phyloP scores from a whole-genome alignment of 2,329 filamentous ascomycete species.

The Monosporascus sp. region DNA sequence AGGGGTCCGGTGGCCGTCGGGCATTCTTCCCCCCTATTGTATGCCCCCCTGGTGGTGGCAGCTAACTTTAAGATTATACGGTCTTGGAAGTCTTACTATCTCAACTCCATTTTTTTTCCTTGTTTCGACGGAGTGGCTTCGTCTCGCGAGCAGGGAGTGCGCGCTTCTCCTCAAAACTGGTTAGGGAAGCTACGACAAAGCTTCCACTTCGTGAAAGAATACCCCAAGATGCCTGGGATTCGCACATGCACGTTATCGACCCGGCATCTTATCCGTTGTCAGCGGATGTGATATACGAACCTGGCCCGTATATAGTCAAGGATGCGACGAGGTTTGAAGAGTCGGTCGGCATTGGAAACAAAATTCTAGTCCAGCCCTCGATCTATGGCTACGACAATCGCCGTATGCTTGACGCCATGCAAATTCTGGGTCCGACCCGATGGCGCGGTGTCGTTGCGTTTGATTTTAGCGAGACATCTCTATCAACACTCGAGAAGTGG shows the following conservation, averaged over 20 bases:
- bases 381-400: slow-evolving; percentile 57
- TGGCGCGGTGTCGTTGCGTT: slow-evolving; percentile 53
- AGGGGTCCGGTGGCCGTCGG: too few relatives aligned
- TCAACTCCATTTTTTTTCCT: too few relatives aligned
- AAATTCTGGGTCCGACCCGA: slow-evolving; percentile 38
- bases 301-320: slow-evolving; percentile 41
- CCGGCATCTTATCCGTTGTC: slow-evolving; percentile 43
- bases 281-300: slow-evolving; percentile 44
- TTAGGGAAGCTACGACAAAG: neutral
- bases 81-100: too few relatives aligned
- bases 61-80: too few relatives aligned
- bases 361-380: slow-evolving; percentile 57
- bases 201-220: neutral
- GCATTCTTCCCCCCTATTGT: too few relatives aligned
- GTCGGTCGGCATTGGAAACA: slow-evolving; percentile 44
- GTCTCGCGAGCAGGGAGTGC: too few relatives aligned
- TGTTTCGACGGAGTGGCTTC: too few relatives aligned
- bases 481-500: slow-evolving; percentile 42
- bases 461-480: slow-evolving; percentile 37
- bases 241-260: slow-evolving; percentile 59
- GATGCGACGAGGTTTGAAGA: slow-evolving; percentile 47
- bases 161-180: too few relatives aligned
- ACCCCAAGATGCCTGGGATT: slow-evolving; percentile 49
- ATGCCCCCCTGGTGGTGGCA: too few relatives aligned
- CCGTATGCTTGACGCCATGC: slow-evolving; percentile 50